These are phyloP conservation scores for Colletotrichum destructivum DNA, from an alignment of 2,329 filamentous ascomycete species.

Conservation along the genomic window DNA sequence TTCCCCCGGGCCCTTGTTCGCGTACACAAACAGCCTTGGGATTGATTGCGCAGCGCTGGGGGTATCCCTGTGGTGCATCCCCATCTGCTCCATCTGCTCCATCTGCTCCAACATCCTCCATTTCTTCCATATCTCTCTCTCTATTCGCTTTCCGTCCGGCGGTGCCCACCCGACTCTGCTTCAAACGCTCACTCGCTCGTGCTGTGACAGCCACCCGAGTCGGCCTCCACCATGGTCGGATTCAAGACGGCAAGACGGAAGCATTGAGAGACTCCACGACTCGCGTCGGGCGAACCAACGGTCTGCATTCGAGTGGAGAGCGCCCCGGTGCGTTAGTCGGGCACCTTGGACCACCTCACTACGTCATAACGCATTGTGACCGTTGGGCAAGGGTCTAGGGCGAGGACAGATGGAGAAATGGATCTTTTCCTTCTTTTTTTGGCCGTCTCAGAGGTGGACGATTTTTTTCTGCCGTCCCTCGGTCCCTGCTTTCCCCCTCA, in stretches of 20 bases:
- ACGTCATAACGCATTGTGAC: slow-evolving; percentile 40
- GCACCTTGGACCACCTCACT: slow-evolving; percentile 30
- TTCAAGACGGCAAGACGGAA: slow-evolving; percentile 41
- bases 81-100: slow-evolving; percentile 35
- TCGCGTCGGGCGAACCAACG: slow-evolving; percentile 30
- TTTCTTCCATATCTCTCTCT: slow-evolving; percentile 19
- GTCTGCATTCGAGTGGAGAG: slow-evolving; percentile 30
- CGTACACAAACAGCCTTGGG: slow-evolving; percentile 25
- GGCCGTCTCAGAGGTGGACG: slow-evolving; percentile 22
- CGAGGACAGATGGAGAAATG: slow-evolving; percentile 38
- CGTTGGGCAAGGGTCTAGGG: slow-evolving; percentile 31
- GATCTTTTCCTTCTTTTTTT: slow-evolving; percentile 5
- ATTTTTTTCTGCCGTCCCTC: slow-evolving; percentile 23
- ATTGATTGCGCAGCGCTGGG: slow-evolving; percentile 16
- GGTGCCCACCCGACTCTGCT: slow-evolving; percentile 18
- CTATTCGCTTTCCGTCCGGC: slow-evolving; percentile 27
- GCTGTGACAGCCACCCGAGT: slow-evolving; percentile 28
- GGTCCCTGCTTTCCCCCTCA: slow-evolving; percentile 19
- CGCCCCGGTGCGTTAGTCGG: slow-evolving; percentile 28
- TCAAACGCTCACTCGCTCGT: slow-evolving; percentile 34
- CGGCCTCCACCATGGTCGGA: slow-evolving; percentile 33
- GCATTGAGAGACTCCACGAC: slow-evolving; percentile 37
- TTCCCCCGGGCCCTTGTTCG: slow-evolving; percentile 7
- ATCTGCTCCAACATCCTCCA: slow-evolving; percentile 36
- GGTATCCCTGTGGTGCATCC: slow-evolving; percentile 17